Evolutionary conservation across 1,139 yeast genomes (phyloP), one percentile per base, ranked within the genome.

Genomic region (Casaregolazyma lundiana): DNA sequence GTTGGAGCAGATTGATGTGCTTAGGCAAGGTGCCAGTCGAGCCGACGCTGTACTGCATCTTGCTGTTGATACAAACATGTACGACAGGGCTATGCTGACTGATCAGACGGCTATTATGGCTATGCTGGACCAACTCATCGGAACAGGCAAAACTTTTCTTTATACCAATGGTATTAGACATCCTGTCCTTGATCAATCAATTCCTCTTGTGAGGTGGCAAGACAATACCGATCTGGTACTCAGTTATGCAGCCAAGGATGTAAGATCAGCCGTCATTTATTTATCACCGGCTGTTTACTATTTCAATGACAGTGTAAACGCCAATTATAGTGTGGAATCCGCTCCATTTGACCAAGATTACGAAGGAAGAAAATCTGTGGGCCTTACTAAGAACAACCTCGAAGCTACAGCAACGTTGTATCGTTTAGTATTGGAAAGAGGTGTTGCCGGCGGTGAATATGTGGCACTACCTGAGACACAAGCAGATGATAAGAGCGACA

Each of bases 21-120:
- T 69, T 7, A 53, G 45, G n/a, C 48, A 58, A 37, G 63, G 54
- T n/a, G 65, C 67, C 8, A 39, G 47, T 9, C 55, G 56, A 35
- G 41, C 62, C 7, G 72, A 68, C 47, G 73, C 63, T 6, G 62
- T 61, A 3, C 38, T 68, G 13, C 72, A 69, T 45, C 48, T 66
- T 32, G 74, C 64, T 1, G 67, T 59, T 49, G 66, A 63, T 35
- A 60, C 61, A 41, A 39, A 43, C 6, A 50, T 53, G 16, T 15
- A 34, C 11, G 37, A 41, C 4, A 37, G 51, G 29, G 26, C 50
- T 21, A 38, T 53, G 24, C 45, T 46, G 17, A 45, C 52, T 24
- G 70, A 67, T 41, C 47, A 38, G 2, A 49, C 38, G 6, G 66
- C 65, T 4, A 47, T 55, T 16, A 36, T 41, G 6, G 57, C 63